phyloP scores from a whole-genome alignment of 2,329 filamentous ascomycete genomes.

The Sporothrix inflata region DNA sequence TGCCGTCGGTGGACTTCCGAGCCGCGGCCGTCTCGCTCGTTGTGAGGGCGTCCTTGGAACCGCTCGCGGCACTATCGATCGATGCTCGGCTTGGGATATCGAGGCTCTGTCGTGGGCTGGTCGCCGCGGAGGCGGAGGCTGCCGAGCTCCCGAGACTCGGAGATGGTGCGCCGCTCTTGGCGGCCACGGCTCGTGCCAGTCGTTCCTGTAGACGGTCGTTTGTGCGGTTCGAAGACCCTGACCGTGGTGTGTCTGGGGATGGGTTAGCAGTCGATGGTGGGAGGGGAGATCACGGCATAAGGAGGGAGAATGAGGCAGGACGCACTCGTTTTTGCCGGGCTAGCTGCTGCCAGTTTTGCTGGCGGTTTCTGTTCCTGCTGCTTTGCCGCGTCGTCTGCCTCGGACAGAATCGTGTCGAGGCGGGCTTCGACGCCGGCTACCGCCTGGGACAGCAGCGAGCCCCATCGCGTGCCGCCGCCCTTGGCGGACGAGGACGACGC shows the following conservation, averaged over 20 bases:
- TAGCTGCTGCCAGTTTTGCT: constrained; percentile 35
- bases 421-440: constrained; percentile 93
- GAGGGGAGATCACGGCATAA: neutral
- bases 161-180: constrained; percentile 59
- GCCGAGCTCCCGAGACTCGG: constrained; percentile 50
- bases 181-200: constrained; percentile 82
- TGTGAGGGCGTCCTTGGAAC: constrained; percentile 25
- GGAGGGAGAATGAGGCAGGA: neutral
- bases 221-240: constrained; percentile 63
- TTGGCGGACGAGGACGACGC: constrained; percentile 49
- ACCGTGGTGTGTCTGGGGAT: constrained; percentile 57
- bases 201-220: constrained; percentile 89
- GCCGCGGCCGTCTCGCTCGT: neutral
- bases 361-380: constrained; percentile 36
- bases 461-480: constrained; percentile 66
- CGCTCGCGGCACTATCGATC: constrained; percentile 38
- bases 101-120: constrained; percentile 49
- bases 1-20: constrained; percentile 32
- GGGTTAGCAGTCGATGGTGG: neutral
- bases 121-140: constrained; percentile 47
- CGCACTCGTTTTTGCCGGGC: constrained; percentile 43
- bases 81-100: constrained; percentile 43
- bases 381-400: constrained; percentile 62
- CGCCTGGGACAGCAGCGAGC: constrained; percentile 81
- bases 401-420: constrained; percentile 86